Base-by-base conservation (phyloP, 1,139 yeast genomes). In the Hemisphaericaspora xylofermentans region DNA sequence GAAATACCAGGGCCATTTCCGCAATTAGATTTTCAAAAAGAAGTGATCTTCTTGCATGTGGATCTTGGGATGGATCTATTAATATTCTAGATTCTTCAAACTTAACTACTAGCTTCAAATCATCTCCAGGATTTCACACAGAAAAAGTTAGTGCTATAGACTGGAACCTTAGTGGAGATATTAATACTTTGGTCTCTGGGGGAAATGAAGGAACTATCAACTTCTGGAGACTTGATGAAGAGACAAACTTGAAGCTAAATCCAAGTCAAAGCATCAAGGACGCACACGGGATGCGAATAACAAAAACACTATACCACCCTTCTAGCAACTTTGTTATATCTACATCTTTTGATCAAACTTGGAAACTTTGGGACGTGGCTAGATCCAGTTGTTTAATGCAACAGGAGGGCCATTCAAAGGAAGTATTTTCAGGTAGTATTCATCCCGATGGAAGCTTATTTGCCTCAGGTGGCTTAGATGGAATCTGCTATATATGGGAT, bases 351-450 rank as follows among this genome's bases (percentile, higher is more conserved):
- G 98, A 93, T 59, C 75, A 74, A 45, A 88, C 96, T 0, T 93
- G 98, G 97, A 76, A 88, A 45, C 59, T 89, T 6, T 89, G 96
- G 95, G 97, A 93, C 59, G 48, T 80, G 0, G 64, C 66, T 9
- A 76, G 68, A 1, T 54, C 59, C 8, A 46, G 53, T 6, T 43
- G 44, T 13, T 45, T 72, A 18, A 30, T 63, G 18, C 69, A 68
- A 35, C 98, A 93, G 59, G 96, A 88, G 56, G 97, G 98, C 0
- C 98, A 93, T 55, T 70, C 88, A 1, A 83, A 80, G 51, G 93
- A 82, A 43, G 81, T 91, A 0, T 81, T 79, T 48, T 59, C 82
- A 1, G 64, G 87, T 2, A 63, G 77, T 1, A 75, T 85, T 49
- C 96, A 91, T 43, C 73, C 75, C 0, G 96, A 89, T 55, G 98